These are phyloP conservation scores for Salix viminalis DNA, from an alignment of 345 rosid species.

Conservation along the genomic window DNA sequence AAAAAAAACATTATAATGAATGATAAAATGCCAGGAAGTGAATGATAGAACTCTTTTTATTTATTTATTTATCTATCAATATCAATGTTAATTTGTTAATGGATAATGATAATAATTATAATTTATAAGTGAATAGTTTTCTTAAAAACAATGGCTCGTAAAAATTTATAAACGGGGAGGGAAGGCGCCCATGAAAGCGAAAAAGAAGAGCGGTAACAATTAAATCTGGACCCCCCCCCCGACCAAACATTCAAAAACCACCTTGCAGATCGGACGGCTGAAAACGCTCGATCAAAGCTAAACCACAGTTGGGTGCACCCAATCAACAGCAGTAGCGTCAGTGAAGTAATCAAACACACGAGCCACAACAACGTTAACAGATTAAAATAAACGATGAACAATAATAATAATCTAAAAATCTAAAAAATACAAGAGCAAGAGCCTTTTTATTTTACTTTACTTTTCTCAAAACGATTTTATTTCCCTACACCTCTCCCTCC, in stretches of 20 bases:
- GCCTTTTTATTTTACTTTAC: background rate
- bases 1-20: no score
- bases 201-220: background rate
- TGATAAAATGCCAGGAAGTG: no score
- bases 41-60: no score
- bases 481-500: background rate
- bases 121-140: no score
- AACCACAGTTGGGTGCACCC: background rate
- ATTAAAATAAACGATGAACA: background rate
- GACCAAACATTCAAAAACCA: background rate
- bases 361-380: background rate
- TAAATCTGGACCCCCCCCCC: background rate
- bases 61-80: no score
- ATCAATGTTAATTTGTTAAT: no score
- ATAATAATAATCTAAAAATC: background rate
- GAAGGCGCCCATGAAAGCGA: no score
- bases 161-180: no score
- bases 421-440: background rate
- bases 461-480: background rate
- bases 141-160: no score
- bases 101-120: no score
- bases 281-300: background rate
- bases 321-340: background rate
- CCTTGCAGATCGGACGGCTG: background rate
- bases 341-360: background rate